These are phyloP conservation scores for Plasmodium malariae DNA, from an alignment of 169 alveolate genomes.

Conservation along the genomic window DNA sequence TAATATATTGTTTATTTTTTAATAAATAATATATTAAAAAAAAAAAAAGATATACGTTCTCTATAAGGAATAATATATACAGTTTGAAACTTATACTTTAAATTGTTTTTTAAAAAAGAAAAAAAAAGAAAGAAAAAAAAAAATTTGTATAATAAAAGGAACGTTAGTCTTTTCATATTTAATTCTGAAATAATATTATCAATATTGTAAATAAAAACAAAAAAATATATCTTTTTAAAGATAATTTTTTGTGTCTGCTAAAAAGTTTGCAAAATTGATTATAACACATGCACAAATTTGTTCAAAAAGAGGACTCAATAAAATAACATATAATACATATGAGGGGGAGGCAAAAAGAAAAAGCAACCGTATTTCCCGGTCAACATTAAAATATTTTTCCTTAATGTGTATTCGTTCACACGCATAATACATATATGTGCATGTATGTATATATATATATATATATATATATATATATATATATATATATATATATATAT, in stretches of 20 bases:
- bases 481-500: background rate
- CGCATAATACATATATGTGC: no score
- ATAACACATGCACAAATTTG: no score
- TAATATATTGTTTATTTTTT: background rate
- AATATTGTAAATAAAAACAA: no score
- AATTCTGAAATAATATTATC: no score
- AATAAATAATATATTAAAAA: background rate
- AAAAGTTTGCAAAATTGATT: no score
- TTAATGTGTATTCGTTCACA: slow-evolving; percentile 12
- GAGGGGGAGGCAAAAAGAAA: background rate
- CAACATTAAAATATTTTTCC: background rate
- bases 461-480: background rate
- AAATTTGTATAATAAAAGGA: background rate
- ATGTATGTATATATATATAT: no score
- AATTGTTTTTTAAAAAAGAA: background rate
- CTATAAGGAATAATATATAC: slow-evolving; percentile 8
- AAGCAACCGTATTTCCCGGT: slow-evolving; percentile 3
- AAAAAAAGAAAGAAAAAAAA: no score
- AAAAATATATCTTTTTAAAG: no score
- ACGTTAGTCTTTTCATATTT: no score
- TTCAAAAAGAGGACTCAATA: no score
- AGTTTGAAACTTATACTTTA: slow-evolving; percentile 2
- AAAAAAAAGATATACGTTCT: background rate
- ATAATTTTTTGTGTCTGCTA: no score
- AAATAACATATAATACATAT: no score